phyloP scores from a whole-genome alignment of 768 basidiomycete species.

The Lyophyllum semitale region DNA sequence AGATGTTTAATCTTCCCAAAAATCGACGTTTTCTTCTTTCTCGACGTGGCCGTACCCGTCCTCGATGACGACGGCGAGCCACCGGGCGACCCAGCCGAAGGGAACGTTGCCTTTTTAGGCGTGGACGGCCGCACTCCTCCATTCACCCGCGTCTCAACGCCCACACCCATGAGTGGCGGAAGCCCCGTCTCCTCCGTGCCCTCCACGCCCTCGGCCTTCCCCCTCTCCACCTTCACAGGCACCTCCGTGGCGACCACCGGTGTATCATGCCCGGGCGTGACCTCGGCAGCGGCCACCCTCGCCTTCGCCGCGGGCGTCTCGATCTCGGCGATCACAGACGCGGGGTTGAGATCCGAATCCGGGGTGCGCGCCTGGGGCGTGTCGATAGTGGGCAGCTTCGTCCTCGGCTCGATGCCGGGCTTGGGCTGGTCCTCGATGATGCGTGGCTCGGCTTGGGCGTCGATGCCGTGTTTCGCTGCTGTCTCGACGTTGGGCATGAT shows the following conservation, averaged over 20 bases:
- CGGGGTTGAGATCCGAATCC: constrained; percentile 5
- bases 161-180: not conserved
- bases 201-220: not conserved
- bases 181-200: not conserved
- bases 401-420: not conserved
- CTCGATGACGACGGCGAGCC: constrained; percentile 33
- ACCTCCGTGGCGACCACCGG: not conserved
- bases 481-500: no score
- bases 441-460: no score
- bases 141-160: not conserved
- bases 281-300: not conserved
- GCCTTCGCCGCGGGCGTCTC: not conserved
- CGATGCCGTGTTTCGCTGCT: no score
- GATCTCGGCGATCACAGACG: constrained; percentile 5
- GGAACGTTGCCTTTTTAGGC: constrained; percentile 23
- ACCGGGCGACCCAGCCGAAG: constrained; percentile 22
- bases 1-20: constrained; percentile 55
- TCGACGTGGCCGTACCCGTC: constrained; percentile 32
- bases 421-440: no score
- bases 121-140: not conserved
- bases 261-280: not conserved
- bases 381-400: not conserved
- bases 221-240: not conserved
- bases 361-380: constrained; percentile 5
- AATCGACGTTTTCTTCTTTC: constrained; percentile 56